A percentile compares a stretch with the other conserved stretches of the same genome.
phyloP scores from a whole-genome alignment of 257 asterid genomes.

The Nicotiana paniculata region DNA sequence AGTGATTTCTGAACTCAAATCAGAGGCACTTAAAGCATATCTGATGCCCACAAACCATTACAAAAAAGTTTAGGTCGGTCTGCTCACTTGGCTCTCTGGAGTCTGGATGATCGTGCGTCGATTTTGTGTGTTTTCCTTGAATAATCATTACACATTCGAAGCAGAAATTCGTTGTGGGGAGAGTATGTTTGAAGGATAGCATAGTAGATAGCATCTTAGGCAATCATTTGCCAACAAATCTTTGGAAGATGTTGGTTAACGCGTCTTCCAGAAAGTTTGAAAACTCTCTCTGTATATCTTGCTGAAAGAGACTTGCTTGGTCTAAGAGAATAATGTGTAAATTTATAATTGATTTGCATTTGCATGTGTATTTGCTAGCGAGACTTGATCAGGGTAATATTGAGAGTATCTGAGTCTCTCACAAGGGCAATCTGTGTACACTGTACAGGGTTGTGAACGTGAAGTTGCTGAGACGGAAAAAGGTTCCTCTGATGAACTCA shows the following conservation, averaged over 20 bases:
- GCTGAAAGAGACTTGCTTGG: not conserved
- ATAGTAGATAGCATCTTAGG: not conserved
- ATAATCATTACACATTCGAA: not conserved
- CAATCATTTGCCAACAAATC: not conserved
- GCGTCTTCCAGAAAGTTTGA: not conserved
- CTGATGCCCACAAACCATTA: not conserved
- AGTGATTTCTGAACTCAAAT: not conserved
- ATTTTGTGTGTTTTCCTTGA: not conserved
- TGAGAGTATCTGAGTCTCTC: not conserved
- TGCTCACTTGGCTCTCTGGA: not conserved
- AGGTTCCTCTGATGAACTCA: constrained; percentile 58
- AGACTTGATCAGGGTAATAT: not conserved
- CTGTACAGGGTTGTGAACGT: constrained; percentile 79
- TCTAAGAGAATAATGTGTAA: not conserved
- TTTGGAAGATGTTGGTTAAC: not conserved
- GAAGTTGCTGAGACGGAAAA: constrained; percentile 84
- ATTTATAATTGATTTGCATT: not conserved
- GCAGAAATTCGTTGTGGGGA: not conserved
- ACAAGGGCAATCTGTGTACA: constrained; percentile 20
- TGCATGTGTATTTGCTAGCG: not conserved
- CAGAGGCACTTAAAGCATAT: constrained; percentile 1
- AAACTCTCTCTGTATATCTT: not conserved
- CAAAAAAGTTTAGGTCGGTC: not conserved
- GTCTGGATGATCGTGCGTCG: not conserved
- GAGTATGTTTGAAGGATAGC: not conserved